Percentiles rank a stretch among this genome's conserved stretches.
These are phyloP conservation scores for Yamadazyma dendronema DNA, from an alignment of 1,139 yeast genomes.

Conservation along the genomic window DNA sequence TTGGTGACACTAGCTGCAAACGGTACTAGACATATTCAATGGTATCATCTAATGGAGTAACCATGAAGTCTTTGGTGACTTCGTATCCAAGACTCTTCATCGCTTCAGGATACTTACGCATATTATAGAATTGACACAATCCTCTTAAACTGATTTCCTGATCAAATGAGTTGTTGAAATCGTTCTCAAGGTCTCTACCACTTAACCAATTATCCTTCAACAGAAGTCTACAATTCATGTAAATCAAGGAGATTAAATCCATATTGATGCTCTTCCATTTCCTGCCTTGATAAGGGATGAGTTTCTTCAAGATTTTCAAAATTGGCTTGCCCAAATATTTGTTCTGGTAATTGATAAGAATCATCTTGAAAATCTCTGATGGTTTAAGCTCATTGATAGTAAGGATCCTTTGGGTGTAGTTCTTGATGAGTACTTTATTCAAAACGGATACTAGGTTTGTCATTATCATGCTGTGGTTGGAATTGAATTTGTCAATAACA, in stretches of 20 bases:
- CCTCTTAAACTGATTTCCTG: conserved; percentile 87
- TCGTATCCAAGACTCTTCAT: conserved; percentile 60
- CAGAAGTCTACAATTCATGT: conserved; percentile 67
- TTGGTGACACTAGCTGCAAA: conserved; percentile 1
- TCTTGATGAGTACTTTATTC: conserved; percentile 44
- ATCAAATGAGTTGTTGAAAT: conserved; percentile 74
- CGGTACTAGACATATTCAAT: neutral
- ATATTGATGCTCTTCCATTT: conserved; percentile 93
- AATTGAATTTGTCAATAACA: conserved; percentile 34
- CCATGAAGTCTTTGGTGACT: conserved; percentile 19
- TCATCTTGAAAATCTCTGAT: conserved; percentile 45
- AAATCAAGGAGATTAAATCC: conserved; percentile 89
- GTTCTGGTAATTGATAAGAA: conserved; percentile 55
- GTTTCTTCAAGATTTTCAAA: conserved; percentile 69
- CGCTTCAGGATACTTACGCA: conserved; percentile 50
- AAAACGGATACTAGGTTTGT: conserved; percentile 44
- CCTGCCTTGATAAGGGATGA: conserved; percentile 88
- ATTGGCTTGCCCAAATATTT: conserved; percentile 65
- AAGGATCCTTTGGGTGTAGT: conserved; percentile 52
- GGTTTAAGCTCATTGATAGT: conserved; percentile 57
- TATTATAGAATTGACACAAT: conserved; percentile 74
- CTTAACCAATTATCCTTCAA: conserved; percentile 88
- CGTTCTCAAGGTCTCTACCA: conserved; percentile 76
- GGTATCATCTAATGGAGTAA: conserved; percentile 14
- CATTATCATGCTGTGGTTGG: conserved; percentile 43